A percentile compares a stretch with the other conserved stretches of the same genome.
Conservation (phyloP, 192 early-diverging fungal species). For the Coemansia sp. region DNA sequence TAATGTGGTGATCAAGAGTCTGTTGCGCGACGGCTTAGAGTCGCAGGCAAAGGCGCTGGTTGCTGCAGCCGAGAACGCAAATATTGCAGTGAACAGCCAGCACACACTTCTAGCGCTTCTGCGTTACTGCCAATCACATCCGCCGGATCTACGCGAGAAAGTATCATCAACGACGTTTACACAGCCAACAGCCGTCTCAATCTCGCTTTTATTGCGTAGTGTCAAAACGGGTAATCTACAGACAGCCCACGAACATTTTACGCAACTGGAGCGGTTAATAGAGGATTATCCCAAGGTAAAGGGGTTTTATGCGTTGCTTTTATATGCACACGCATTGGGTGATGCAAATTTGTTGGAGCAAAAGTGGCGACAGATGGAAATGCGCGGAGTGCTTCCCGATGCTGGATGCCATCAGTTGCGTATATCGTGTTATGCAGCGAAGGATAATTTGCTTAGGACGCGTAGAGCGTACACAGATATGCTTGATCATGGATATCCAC, state of each 20-base stretch:
- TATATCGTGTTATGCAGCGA: constrained; percentile 17
- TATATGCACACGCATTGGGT: constrained; percentile 9
- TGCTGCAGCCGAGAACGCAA: constrained; percentile 13
- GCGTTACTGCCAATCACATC: background rate
- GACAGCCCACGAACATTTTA: constrained; percentile 12
- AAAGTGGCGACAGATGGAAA: constrained; percentile 39
- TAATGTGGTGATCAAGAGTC: constrained; percentile 14
- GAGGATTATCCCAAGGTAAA: constrained; percentile 18
- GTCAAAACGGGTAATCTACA: constrained; percentile 11
- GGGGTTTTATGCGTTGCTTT: constrained; percentile 31
- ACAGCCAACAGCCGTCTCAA: constrained; percentile 12
- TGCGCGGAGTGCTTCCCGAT: constrained; percentile 20
- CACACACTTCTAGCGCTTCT: constrained; percentile 22
- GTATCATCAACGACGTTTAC: constrained; percentile 2
- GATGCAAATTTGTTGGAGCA: constrained; percentile 16
- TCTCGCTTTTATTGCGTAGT: constrained; percentile 16
- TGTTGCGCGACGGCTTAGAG: constrained; percentile 22
- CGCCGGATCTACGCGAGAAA: too few relatives aligned
- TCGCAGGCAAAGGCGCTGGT: constrained; percentile 22
- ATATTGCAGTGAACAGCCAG: constrained; percentile 6
- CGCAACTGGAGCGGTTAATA: constrained; percentile 19
- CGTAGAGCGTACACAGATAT: constrained; percentile 41
- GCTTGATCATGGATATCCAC: constrained; percentile 32
- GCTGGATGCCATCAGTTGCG: constrained; percentile 20
- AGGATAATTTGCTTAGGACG: constrained; percentile 27